These are phyloP conservation scores for Diaporthe eres DNA, from an alignment of 2,329 filamentous ascomycete genomes.

Conservation along the genomic window DNA sequence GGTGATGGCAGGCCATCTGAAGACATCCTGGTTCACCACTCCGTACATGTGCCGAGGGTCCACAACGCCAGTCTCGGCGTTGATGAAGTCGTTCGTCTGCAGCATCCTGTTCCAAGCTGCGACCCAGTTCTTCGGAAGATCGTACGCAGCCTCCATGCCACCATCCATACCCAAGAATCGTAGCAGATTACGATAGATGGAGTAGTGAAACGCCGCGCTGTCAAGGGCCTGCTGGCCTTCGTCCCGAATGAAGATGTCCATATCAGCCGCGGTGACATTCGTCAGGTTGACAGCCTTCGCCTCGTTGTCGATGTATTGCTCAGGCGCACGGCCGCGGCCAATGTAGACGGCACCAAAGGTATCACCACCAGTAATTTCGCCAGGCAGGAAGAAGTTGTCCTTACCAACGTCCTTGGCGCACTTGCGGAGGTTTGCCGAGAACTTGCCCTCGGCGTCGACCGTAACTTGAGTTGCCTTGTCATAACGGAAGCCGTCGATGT, in stretches of 20 bases:
- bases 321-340: conserved; percentile 68
- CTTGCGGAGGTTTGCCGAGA: conserved; percentile 67
- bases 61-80: conserved; percentile 71
- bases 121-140: conserved; percentile 55
- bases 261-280: conserved; percentile 38
- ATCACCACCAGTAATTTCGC: conserved; percentile 75
- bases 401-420: conserved; percentile 71
- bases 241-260: conserved; percentile 66
- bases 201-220: conserved; percentile 58
- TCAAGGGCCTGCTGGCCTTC: conserved; percentile 64
- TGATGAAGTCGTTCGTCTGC: conserved; percentile 71
- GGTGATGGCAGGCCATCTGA: conserved; percentile 72
- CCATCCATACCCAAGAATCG: conserved; percentile 52
- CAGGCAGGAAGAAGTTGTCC: conserved; percentile 74
- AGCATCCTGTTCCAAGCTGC: conserved; percentile 70
- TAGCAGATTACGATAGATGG: conserved; percentile 49
- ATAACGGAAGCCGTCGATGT: conserved; percentile 76
- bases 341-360: conserved; percentile 71
- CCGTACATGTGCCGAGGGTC: conserved; percentile 77
- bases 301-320: conserved; percentile 42
- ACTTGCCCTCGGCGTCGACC: conserved; percentile 70
- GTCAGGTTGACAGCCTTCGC: conserved; percentile 43
- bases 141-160: conserved; percentile 49
- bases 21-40: conserved; percentile 76
- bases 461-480: conserved; percentile 74